Percentiles rank a stretch among this genome's conserved stretches.
Conservation (phyloP, 352 stramenopile species). For the Pilasporangium apinafurcum region DNA sequence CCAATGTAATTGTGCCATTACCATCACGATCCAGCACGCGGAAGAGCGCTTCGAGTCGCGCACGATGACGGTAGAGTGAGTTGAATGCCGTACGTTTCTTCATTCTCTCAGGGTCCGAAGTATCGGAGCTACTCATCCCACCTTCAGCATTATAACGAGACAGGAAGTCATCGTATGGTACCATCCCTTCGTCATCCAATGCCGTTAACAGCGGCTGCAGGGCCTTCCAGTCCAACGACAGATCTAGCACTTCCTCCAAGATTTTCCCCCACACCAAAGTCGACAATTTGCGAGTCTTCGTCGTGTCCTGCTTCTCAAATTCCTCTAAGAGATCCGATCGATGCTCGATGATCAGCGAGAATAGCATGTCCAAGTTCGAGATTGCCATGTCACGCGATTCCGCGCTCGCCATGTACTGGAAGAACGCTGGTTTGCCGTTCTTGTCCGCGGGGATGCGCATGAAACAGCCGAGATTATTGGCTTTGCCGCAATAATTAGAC, state of each 20-base stretch:
- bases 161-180: constrained; percentile 73
- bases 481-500: constrained; percentile 82
- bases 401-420: constrained; percentile 83
- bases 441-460: constrained; percentile 67
- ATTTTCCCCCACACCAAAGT: constrained; percentile 49
- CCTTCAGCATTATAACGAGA: constrained; percentile 69
- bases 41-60: constrained; percentile 79
- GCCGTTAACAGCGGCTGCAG: constrained; percentile 73
- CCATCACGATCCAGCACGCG: constrained; percentile 72
- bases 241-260: constrained; percentile 75
- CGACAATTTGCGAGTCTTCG: constrained; percentile 30
- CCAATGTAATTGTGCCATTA: constrained; percentile 76
- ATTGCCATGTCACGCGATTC: constrained; percentile 76
- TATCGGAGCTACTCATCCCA: constrained; percentile 5
- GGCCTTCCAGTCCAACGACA: constrained; percentile 73
- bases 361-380: constrained; percentile 80
- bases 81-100: constrained; percentile 73
- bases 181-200: constrained; percentile 52
- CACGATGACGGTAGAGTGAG: constrained; percentile 75
- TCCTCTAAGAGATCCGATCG: constrained; percentile 48
- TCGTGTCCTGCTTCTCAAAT: constrained; percentile 51
- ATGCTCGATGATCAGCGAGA: constrained; percentile 79
- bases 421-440: constrained; percentile 76
- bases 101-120: constrained; percentile 30
- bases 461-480: constrained; percentile 83